phyloP scores from a whole-genome alignment of 2,329 filamentous ascomycete species.

The Fusarium subglutinans region DNA sequence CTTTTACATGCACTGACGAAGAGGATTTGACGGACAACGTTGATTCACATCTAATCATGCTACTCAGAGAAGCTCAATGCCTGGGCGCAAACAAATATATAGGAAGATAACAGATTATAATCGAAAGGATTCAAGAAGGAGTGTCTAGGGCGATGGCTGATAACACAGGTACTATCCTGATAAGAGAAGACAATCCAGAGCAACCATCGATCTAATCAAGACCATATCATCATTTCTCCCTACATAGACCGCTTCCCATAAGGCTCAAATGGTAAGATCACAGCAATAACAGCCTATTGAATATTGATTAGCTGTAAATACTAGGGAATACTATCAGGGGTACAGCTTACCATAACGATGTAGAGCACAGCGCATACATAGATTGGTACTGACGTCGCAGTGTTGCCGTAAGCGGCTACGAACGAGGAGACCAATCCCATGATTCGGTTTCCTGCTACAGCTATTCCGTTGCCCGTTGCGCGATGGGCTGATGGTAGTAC shows the following conservation, averaged over 20 bases:
- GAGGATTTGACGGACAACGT: fast-evolving
- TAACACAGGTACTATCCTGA: too few species aligned
- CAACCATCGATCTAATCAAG: fast-evolving
- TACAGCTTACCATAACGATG: not conserved
- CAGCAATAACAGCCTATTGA: not conserved
- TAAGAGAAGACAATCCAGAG: fast-evolving
- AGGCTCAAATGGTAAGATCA: not conserved
- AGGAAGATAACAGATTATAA: not conserved
- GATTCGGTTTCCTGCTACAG: not conserved
- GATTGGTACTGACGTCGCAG: not conserved
- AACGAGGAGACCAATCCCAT: not conserved
- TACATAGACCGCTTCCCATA: not conserved
- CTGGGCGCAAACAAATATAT: fast-evolving
- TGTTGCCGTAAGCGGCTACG: not conserved
- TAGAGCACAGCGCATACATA: not conserved
- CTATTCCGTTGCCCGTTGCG: not conserved
- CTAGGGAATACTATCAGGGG: fast-evolving
- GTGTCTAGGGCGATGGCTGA: fast-evolving
- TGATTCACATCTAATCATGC: fast-evolving
- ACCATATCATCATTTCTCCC: not conserved
- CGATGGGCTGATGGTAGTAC: not conserved
- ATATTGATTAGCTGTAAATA: fast-evolving
- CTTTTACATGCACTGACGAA: not conserved
- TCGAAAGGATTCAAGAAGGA: not conserved
- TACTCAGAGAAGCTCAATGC: fast-evolving